These are phyloP conservation scores for Histomonas meleagridis DNA, from an alignment of 208 protist genomes.

Conservation along the genomic window DNA sequence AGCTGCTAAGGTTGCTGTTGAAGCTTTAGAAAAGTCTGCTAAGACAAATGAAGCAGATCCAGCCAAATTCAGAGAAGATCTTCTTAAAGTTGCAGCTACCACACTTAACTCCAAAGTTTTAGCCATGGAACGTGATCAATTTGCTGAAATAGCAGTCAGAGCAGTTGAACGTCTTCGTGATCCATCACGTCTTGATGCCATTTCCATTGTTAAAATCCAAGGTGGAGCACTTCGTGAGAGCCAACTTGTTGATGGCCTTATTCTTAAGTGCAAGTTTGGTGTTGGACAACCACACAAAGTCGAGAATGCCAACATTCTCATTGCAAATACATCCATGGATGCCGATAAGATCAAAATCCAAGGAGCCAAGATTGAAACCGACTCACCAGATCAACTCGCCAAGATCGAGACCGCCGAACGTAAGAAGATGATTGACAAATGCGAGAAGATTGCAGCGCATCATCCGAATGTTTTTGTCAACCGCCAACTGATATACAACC, in stretches of 20 bases:
- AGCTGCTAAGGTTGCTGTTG: conserved; percentile 63
- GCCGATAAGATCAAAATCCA: conserved; percentile 84
- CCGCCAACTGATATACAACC: conserved; percentile 98
- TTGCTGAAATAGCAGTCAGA: conserved; percentile 92
- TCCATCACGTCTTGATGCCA: conserved; percentile 79
- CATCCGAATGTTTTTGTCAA: conserved; percentile 84
- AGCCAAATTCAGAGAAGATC: conserved; percentile 77
- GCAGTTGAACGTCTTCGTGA: conserved; percentile 82
- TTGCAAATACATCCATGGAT: conserved; percentile 99
- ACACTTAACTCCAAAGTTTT: conserved; percentile 96
- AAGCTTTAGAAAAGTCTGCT: conserved; percentile 50
- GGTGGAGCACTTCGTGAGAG: conserved; percentile 84
- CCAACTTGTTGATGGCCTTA: conserved; percentile 88
- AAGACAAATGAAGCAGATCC: conserved; percentile 53
- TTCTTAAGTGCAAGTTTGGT: conserved; percentile 96
- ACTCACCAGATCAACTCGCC: conserved; percentile 55
- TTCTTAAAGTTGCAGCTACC: conserved; percentile 93
- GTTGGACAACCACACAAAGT: conserved; percentile 86
- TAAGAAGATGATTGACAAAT: conserved; percentile 72
- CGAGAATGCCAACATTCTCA: conserved; percentile 89
- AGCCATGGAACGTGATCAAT: conserved; percentile 82
- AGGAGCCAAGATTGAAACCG: conserved; percentile 39
- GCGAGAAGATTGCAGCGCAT: conserved; percentile 65
- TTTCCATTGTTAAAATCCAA: conserved; percentile 97
- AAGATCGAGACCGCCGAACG: conserved; percentile 96